phyloP scores from a whole-genome alignment of 2,329 filamentous ascomycete genomes.

The Chaetomiaceae sp. region DNA sequence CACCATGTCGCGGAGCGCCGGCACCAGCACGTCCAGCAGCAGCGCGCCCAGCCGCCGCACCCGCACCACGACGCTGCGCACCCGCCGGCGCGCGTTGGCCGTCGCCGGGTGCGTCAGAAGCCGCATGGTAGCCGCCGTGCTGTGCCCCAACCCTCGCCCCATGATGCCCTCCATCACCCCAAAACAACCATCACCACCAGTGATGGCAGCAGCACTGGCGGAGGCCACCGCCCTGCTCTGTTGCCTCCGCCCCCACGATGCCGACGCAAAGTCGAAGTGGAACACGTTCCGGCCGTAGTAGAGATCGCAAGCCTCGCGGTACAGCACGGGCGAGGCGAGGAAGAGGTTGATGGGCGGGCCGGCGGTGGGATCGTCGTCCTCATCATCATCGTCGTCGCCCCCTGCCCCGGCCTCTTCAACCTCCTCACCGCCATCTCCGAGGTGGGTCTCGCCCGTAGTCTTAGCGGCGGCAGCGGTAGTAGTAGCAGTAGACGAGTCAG shows the following conservation, averaged over 20 bases:
- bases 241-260: neutral
- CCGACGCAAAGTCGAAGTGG: constrained; percentile 16
- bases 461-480: neutral
- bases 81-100: constrained; percentile 2
- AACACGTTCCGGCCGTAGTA: constrained; percentile 28
- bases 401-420: neutral
- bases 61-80: constrained; percentile 2
- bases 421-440: neutral
- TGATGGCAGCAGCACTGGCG: too few relatives aligned
- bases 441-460: neutral
- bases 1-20: constrained; percentile 25
- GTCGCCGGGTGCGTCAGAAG: constrained; percentile 4
- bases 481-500: too few relatives aligned
- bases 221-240: neutral
- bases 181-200: too few relatives aligned
- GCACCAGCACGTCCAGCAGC: constrained; percentile 14
- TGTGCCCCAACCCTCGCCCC: too few relatives aligned
- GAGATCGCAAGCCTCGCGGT: constrained; percentile 21
- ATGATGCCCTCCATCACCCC: too few relatives aligned
- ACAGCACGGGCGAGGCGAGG: constrained; percentile 22
- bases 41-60: constrained; percentile 3
- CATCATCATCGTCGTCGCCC: neutral
- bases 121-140: neutral
- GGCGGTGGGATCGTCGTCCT: neutral
- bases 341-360: constrained; percentile 18